Conservation (phyloP, 805 yeast genomes). For the Schwanniomyces yamadae region DNA sequence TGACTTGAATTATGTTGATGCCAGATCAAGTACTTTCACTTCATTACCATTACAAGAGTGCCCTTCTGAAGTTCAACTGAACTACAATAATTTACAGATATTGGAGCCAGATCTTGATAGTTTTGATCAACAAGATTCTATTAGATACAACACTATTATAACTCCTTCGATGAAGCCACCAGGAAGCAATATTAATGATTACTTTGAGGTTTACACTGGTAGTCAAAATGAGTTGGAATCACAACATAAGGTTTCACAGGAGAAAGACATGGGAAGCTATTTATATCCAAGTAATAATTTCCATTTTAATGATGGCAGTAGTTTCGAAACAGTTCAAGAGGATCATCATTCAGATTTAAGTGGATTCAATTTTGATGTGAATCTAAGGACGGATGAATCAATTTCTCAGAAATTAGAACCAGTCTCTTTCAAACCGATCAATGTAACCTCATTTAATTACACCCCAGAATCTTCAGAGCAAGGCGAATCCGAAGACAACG, state of each 20-base stretch:
- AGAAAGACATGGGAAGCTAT: constrained; percentile 3
- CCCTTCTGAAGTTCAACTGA: constrained; percentile 12
- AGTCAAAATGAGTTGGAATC: neutral
- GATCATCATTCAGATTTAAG: constrained; percentile 13
- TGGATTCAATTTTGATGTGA: constrained; percentile 21
- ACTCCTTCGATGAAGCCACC: constrained; percentile 38
- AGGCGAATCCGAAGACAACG: neutral
- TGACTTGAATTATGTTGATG: constrained; percentile 11
- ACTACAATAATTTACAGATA: constrained; percentile 11
- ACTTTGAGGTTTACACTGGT: constrained; percentile 8
- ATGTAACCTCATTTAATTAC: neutral
- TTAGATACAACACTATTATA: constrained; percentile 12
- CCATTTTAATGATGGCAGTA: constrained; percentile 10
- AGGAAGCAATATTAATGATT: constrained; percentile 14
- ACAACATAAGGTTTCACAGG: neutral
- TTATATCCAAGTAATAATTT: neutral
- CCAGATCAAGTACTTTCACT: constrained; percentile 10
- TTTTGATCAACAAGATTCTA: constrained; percentile 7
- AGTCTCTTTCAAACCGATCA: constrained; percentile 3
- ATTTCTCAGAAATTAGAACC: constrained; percentile 5
- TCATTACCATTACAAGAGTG: constrained; percentile 17
- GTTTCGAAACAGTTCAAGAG: constrained; percentile 2
- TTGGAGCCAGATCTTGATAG: constrained; percentile 17
- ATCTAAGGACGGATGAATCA: constrained; percentile 7
- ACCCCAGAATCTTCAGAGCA: neutral